Evolutionary conservation across 129 eudicot species (phyloP).

Genomic region (Deinandra increscens): DNA sequence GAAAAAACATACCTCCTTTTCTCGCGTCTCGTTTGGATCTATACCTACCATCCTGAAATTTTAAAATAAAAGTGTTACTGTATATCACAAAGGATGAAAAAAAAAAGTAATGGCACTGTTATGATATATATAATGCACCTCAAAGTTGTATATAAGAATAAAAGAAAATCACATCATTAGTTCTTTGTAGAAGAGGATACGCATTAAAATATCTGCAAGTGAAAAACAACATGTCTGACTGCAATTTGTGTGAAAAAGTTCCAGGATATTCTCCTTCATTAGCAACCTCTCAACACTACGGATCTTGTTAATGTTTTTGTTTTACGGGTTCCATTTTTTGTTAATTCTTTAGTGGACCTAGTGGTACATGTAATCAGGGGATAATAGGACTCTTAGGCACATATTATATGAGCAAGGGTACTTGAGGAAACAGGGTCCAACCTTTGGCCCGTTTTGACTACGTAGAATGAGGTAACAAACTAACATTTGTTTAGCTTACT

Average conservation of each 20-base stretch:
- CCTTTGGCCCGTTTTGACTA: neutral
- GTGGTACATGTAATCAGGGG: neutral
- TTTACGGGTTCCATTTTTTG: neutral
- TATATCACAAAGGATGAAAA: conserved; percentile 11
- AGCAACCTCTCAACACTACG: conserved; percentile 2
- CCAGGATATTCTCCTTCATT: conserved; percentile 10
- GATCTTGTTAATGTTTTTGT: conserved; percentile 6
- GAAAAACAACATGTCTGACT: neutral
- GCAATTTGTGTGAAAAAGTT: neutral
- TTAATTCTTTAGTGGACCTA: no score
- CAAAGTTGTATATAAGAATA: neutral
- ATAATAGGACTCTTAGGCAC: neutral
- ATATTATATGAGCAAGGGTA: neutral
- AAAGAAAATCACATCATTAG: neutral
- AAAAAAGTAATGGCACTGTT: neutral
- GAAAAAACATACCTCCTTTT: conserved; percentile 74
- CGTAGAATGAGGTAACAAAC: neutral
- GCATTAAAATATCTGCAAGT: conserved; percentile 3
- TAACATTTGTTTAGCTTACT: neutral
- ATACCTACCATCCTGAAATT: conserved; percentile 86
- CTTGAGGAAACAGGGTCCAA: neutral
- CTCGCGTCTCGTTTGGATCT: conserved; percentile 97
- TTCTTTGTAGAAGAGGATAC: neutral
- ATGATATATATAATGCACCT: conserved; percentile 11
- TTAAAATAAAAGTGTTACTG: conserved; percentile 40